These are phyloP conservation scores for Boletus bicolor DNA, from an alignment of 768 basidiomycete species.

Conservation along the genomic window DNA sequence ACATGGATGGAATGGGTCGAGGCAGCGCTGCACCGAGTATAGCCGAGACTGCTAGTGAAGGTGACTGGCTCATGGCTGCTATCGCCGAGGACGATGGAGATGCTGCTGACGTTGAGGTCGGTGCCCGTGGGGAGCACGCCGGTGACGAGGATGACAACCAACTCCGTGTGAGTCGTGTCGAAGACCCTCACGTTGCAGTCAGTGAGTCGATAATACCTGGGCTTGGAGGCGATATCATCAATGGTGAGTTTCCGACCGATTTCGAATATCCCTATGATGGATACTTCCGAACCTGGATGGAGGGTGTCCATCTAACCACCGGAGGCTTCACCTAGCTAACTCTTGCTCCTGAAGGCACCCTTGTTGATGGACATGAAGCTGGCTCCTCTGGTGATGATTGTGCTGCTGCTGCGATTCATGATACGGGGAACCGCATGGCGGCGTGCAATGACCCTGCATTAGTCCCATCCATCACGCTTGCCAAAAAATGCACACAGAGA, in stretches of 20 bases:
- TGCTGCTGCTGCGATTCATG: conserved; percentile 14
- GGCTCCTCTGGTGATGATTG: conserved; percentile 31
- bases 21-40: conserved; percentile 66
- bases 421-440: conserved; percentile 14
- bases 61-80: conserved; percentile 87
- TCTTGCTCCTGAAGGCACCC: conserved; percentile 39
- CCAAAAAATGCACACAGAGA: conserved; percentile 17
- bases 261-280: conserved; percentile 39
- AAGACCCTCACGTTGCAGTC: conserved; percentile 37
- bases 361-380: conserved; percentile 36
- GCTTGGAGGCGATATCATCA: conserved; percentile 34
- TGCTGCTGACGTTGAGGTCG: conserved; percentile 53
- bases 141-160: conserved; percentile 46
- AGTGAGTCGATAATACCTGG: conserved; percentile 32
- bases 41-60: conserved; percentile 63
- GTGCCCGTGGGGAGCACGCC: conserved; percentile 46
- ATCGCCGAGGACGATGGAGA: conserved; percentile 72
- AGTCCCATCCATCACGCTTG: conserved; percentile 20
- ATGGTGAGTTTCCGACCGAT: conserved; percentile 52
- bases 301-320: conserved; percentile 39
- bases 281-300: conserved; percentile 39
- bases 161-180: conserved; percentile 41
- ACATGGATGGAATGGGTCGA: conserved; percentile 54
- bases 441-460: conserved; percentile 27
- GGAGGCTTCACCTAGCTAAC: conserved; percentile 59